Evolutionary conservation across 305 asterid species (phyloP), one percentile per base, ranked within the genome.

Genomic region (Striga hermonthica): DNA sequence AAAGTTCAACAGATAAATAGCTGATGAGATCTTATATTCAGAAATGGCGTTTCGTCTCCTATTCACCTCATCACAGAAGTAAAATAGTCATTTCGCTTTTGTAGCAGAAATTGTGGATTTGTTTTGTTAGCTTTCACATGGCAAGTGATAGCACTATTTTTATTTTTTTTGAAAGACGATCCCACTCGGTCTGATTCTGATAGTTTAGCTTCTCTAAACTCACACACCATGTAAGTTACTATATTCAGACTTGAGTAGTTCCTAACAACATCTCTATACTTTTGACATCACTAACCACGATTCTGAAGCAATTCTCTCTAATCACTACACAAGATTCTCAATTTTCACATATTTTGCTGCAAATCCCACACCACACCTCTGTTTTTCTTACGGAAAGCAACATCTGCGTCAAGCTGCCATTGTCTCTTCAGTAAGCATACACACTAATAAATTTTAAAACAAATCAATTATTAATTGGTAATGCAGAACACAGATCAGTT

Each of bases 141-240:
- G 12, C 50, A 45, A 44, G 10, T 9, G 50, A 45, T 22, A 22
- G 31, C 31, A 22, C 31, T 22, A 39, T 39, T 39, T 39, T 39
- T 22, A 39, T 39, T 39, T 39, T 39, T 39, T 39, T 5, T 0
- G 9, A 39, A 4, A 39, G 9, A 39, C 8, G 9, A 39, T 39
- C 44, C 9, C 44, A 8, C 9, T 39, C 9, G 44, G 3, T 22
- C 31, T 22, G 31, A 22, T 22, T 8, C 44, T 39, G 44, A 39
- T 39, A 39, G 41, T 38, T 14, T 12, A 64, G 14, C 39, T 60
- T 61, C 31, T 22, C 31, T 22, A 22, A 22, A 22, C 65, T 4
- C 62, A 48, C 13, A 22, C 69, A 50, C 45, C 10, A 58, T 72
- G 62, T 43, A 63, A 59, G 13, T 16, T 22, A 41, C 50, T 6